Conservation (phyloP, 352 stramenopile species). For the Phytophthora litchii region DNA sequence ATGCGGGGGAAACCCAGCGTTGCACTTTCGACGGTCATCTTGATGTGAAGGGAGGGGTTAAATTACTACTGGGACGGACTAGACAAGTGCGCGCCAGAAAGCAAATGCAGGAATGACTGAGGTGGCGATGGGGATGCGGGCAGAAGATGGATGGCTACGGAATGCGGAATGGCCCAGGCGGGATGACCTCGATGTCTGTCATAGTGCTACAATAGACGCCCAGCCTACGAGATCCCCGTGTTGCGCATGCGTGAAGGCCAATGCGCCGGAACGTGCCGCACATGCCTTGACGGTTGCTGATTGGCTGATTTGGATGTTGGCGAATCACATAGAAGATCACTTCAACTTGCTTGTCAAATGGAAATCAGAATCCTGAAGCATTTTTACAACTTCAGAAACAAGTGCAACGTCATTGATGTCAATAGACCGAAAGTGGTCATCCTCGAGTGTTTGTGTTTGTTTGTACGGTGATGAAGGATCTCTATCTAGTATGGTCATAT, state of each 20-base stretch:
- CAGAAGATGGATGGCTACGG: constrained; percentile 16
- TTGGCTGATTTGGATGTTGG: constrained; percentile 28
- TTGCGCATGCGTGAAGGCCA: constrained; percentile 10
- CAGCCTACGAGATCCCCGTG: constrained; percentile 27
- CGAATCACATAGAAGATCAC: constrained; percentile 39
- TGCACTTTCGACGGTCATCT: constrained; percentile 63
- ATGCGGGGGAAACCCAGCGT: constrained; percentile 93
- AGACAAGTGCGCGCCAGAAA: constrained; percentile 44
- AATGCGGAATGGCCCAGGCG: constrained; percentile 42
- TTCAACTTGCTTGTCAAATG: constrained; percentile 29
- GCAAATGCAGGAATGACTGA: constrained; percentile 71
- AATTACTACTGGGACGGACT: constrained; percentile 29
- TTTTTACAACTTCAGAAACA: constrained; percentile 24
- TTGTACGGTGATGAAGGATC: constrained; percentile 15
- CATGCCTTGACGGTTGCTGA: constrained; percentile 51
- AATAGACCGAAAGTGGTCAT: background rate
- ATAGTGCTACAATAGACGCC: constrained; percentile 27
- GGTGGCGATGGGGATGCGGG: background rate
- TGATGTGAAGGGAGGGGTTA: constrained; percentile 20
- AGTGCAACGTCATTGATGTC: constrained; percentile 16
- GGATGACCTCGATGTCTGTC: constrained; percentile 36
- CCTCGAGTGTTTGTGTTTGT: constrained; percentile 7
- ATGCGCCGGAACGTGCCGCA: constrained; percentile 44
- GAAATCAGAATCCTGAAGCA: constrained; percentile 8
- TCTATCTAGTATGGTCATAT: constrained; percentile 42